Conservation (phyloP, 2,329 filamentous ascomycete genomes). For the Monosporascus sp. region DNA sequence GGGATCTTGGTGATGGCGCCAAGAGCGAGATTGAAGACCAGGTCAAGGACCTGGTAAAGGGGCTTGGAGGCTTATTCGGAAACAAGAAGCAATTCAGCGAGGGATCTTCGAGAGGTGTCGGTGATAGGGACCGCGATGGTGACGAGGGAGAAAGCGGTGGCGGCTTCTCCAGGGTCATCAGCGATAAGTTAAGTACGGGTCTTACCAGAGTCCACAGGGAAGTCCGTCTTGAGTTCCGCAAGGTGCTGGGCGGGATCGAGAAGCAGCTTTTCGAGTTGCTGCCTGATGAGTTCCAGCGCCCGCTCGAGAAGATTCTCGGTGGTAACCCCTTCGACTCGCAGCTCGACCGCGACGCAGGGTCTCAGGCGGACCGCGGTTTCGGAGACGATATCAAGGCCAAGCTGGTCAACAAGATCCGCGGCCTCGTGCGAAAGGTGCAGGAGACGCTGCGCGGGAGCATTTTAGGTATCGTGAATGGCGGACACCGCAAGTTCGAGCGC, state of each 20-base stretch:
- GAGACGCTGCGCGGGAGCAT: conserved; percentile 41
- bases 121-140: conserved; percentile 22
- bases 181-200: conserved; percentile 41
- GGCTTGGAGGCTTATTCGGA: conserved; percentile 36
- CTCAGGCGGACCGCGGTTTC: conserved; percentile 32
- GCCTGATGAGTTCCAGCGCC: conserved; percentile 37
- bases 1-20: conserved; percentile 33
- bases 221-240: conserved; percentile 42
- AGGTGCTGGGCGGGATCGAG: conserved; percentile 37
- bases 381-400: conserved; percentile 40
- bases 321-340: conserved; percentile 42
- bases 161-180: conserved; percentile 42
- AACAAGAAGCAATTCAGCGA: conserved; percentile 31
- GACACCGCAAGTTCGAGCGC: conserved; percentile 42
- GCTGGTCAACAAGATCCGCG: conserved; percentile 39
- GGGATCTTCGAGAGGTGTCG: conserved; percentile 26
- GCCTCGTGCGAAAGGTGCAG: conserved; percentile 39
- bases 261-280: conserved; percentile 41
- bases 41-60: conserved; percentile 40
- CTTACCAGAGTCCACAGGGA: conserved; percentile 39
- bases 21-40: conserved; percentile 40
- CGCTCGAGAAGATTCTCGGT: conserved; percentile 41
- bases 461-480: conserved; percentile 40
- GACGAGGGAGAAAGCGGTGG: conserved; percentile 22
- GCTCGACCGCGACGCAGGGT: conserved; percentile 31